Evolutionary conservation across 306 rosid genomes (phyloP).

Genomic region (Sechiopsis laciniata): DNA sequence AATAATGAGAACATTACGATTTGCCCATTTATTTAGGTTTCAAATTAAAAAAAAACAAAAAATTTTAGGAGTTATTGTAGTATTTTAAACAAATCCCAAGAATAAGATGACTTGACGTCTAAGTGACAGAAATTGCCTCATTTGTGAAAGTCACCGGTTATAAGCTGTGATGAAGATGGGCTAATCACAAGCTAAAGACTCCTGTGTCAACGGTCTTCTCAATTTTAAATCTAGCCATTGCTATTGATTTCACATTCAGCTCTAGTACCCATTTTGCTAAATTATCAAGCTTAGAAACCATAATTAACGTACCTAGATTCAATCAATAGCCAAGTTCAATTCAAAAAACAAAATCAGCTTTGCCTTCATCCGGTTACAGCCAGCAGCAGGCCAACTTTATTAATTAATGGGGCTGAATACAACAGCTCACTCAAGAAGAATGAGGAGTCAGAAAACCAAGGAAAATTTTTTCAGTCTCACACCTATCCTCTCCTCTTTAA

Average conservation of each 20-base stretch:
- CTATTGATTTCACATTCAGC: not conserved
- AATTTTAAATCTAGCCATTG: not conserved
- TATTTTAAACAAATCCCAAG: not conserved
- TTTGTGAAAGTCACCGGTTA: not conserved
- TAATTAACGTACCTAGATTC: not conserved
- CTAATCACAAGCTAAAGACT: not conserved
- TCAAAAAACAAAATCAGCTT: not conserved
- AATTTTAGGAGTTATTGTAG: not conserved
- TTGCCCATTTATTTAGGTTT: conserved; percentile 1
- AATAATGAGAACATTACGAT: not conserved
- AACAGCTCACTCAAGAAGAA: not conserved
- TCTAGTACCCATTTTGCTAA: not conserved
- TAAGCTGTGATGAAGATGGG: not conserved
- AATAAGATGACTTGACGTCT: not conserved
- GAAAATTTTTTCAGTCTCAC: not conserved
- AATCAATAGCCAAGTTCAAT: not conserved
- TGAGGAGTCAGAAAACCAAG: not conserved
- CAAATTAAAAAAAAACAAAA: too few relatives aligned
- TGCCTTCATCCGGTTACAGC: not conserved
- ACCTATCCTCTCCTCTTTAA: not conserved
- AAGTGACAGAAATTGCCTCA: not conserved
- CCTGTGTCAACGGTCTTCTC: not conserved
- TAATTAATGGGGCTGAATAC: not conserved
- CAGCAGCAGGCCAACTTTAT: not conserved
- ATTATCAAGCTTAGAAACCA: not conserved